A percentile compares a stretch with the other conserved stretches of the same genome.
Conservation (phyloP, 176 grass and related monocot species). For the Canna indica region DNA sequence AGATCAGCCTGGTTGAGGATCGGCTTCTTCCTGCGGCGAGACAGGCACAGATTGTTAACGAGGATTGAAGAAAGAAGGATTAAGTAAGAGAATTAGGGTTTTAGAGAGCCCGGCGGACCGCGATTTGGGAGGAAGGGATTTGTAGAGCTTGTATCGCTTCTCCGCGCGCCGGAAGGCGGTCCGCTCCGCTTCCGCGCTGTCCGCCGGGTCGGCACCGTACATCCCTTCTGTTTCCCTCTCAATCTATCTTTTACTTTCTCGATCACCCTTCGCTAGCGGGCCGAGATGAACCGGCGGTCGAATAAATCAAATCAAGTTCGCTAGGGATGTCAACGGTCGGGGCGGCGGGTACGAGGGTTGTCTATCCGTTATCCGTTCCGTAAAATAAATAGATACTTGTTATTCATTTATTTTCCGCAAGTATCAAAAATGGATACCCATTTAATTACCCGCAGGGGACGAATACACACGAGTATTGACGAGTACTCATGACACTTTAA, state of each 20-base stretch:
- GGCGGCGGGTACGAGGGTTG: no score
- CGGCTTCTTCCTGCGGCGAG: background rate
- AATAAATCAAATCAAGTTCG: background rate
- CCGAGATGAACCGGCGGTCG: background rate
- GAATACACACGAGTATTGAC: no score
- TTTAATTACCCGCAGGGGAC: no score
- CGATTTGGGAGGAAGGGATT: background rate
- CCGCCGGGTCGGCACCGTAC: background rate
- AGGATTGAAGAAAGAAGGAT: background rate
- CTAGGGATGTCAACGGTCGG: no score
- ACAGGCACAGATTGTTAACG: background rate
- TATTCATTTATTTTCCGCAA: no score
- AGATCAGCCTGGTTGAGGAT: background rate
- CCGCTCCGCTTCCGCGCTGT: background rate
- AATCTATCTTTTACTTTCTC: no score
- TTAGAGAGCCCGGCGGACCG: background rate
- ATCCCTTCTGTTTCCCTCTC: background rate
- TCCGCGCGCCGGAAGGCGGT: background rate
- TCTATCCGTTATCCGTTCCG: no score
- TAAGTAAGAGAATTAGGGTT: background rate
- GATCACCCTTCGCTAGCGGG: no score
- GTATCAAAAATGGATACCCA: no score
- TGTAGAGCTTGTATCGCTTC: background rate
- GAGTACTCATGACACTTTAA: no score
- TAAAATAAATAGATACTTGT: no score